Evolutionary conservation across 2,329 filamentous ascomycete genomes (phyloP).

Genomic region (Clonostachys rosea): DNA sequence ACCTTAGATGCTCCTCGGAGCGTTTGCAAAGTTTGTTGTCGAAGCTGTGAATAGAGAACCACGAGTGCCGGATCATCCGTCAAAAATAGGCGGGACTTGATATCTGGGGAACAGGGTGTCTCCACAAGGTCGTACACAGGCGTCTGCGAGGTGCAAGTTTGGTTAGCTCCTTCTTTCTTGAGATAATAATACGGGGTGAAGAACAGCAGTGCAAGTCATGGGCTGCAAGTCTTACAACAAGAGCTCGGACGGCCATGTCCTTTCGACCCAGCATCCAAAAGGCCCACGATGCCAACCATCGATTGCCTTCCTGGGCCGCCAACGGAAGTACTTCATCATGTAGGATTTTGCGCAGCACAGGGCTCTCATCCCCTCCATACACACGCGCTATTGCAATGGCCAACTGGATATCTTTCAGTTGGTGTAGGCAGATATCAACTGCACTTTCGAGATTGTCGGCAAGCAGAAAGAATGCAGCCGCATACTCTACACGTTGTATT

Average conservation of each 20-base stretch:
- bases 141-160: constrained; percentile 41
- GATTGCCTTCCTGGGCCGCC: constrained; percentile 77
- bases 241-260: constrained; percentile 77
- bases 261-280: constrained; percentile 85
- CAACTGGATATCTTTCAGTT: constrained; percentile 83
- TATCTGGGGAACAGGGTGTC: constrained; percentile 61
- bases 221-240: constrained; percentile 58
- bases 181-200: not conserved
- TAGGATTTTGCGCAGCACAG: constrained; percentile 68
- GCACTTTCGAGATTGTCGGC: constrained; percentile 83
- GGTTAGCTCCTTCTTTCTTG: constrained; percentile 1
- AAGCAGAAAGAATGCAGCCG: constrained; percentile 91
- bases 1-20: constrained; percentile 81
- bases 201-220: constrained; percentile 3
- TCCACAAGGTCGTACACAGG: constrained; percentile 73
- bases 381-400: constrained; percentile 84
- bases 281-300: constrained; percentile 93
- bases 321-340: constrained; percentile 74
- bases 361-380: constrained; percentile 80
- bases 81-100: constrained; percentile 74
- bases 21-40: constrained; percentile 77
- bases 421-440: constrained; percentile 79
- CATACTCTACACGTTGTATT: constrained; percentile 66
- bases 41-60: constrained; percentile 80
- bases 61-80: constrained; percentile 89